Percentiles rank a stretch among this genome's conserved stretches.
phyloP scores from a whole-genome alignment of 2,329 filamentous ascomycete species.

The Periconia digitata region DNA sequence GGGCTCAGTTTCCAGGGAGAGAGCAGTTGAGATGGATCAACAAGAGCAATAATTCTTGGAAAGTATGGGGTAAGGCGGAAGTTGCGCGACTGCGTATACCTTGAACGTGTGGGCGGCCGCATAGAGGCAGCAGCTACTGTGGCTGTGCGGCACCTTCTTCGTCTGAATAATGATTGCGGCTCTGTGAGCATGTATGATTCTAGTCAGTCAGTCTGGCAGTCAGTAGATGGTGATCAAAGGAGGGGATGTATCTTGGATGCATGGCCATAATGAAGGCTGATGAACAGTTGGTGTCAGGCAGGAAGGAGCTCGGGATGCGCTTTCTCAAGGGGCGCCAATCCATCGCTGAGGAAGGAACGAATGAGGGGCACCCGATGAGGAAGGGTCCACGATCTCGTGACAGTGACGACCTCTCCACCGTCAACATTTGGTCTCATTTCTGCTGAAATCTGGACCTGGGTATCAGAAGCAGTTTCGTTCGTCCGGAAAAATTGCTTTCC shows the following conservation, averaged over 20 bases:
- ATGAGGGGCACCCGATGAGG: constrained; percentile 17
- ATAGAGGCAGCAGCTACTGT: constrained; percentile 27
- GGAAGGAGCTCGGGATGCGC: constrained; percentile 23
- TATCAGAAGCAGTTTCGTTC: not conserved
- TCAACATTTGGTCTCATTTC: not conserved
- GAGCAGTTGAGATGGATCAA: constrained; percentile 2
- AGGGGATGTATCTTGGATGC: constrained; percentile 18
- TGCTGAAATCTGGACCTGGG: no score
- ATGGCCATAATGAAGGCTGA: constrained; percentile 13
- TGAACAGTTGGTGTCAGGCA: constrained; percentile 22
- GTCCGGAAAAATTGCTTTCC: not conserved
- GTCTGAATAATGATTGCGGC: constrained; percentile 12
- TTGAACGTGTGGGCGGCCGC: constrained; percentile 30
- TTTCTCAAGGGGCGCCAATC: constrained; percentile 27
- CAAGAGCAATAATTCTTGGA: constrained; percentile 6
- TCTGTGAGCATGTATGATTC: constrained; percentile 24
- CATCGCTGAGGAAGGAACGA: constrained; percentile 13
- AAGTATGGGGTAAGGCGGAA: constrained; percentile 17
- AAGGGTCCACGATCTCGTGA: constrained; percentile 5
- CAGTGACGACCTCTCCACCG: not conserved
- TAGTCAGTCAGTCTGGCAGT: constrained; percentile 21
- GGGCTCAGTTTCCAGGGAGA: not conserved
- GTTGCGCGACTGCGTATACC: constrained; percentile 13
- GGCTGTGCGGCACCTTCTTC: constrained; percentile 22
- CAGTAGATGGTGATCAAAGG: constrained; percentile 30